phyloP scores from a whole-genome alignment of 2,329 filamentous ascomycete species.

The Epichloe baconii region DNA sequence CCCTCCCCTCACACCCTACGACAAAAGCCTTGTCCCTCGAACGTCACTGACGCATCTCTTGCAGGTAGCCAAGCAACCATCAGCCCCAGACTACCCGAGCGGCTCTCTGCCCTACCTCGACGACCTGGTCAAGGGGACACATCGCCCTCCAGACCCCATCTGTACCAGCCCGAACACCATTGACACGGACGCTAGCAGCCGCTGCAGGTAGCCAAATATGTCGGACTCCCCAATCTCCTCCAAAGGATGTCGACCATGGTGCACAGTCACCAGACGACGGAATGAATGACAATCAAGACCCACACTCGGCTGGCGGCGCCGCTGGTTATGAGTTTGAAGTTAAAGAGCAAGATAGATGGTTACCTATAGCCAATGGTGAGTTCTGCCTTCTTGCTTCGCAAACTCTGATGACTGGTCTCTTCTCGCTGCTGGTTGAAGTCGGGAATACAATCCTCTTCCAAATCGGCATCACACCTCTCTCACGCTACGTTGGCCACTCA shows the following conservation, averaged over 20 bases:
- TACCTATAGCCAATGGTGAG: slow-evolving; percentile 99
- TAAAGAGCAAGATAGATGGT: slow-evolving; percentile 98
- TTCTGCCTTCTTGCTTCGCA: slow-evolving; percentile 24
- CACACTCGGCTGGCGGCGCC: slow-evolving; percentile 56
- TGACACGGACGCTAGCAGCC: slow-evolving; percentile 48
- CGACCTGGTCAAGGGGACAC: slow-evolving; percentile 44
- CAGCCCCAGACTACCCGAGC: slow-evolving; percentile 4
- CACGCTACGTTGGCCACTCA: slow-evolving; percentile 26
- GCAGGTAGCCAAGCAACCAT: slow-evolving; percentile 35
- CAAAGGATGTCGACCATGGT: slow-evolving; percentile 89
- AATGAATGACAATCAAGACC: slow-evolving; percentile 79
- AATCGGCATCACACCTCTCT: slow-evolving; percentile 20
- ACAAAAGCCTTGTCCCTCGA: slow-evolving; percentile 13
- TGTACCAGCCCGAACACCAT: slow-evolving; percentile 44
- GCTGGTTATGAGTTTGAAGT: slow-evolving; percentile 84
- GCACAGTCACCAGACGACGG: slow-evolving; percentile 89
- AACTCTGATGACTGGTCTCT: slow-evolving; percentile 5
- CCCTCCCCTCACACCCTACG: slow-evolving; percentile 10
- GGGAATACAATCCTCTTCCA: not conserved
- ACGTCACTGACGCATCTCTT: slow-evolving; percentile 37
- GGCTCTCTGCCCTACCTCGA: slow-evolving; percentile 41
- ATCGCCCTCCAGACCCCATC: slow-evolving; percentile 36
- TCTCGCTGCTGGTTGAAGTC: not conserved
- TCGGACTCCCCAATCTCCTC: slow-evolving; percentile 78
- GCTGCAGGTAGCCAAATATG: slow-evolving; percentile 74